These are phyloP conservation scores for Irpex sp. DNA, from an alignment of 1,284 basidiomycete species.

Conservation along the genomic window DNA sequence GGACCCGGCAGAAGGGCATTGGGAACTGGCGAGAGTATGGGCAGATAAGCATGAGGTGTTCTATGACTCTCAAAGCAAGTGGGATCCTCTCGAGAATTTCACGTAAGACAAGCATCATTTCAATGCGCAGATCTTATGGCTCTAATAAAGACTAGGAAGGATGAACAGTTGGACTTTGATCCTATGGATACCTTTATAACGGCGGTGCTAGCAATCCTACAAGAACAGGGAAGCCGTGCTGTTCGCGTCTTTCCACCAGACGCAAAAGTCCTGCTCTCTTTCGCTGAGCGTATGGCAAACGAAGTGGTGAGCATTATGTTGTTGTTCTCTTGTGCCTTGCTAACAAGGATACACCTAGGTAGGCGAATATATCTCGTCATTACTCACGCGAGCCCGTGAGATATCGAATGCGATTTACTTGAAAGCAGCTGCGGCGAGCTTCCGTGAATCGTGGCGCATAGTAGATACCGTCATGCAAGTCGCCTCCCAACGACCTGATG, in stretches of 20 bases:
- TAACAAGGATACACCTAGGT: slow-evolving; percentile 56
- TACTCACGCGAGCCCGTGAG: slow-evolving; percentile 84
- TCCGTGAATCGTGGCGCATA: slow-evolving; percentile 89
- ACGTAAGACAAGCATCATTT: slow-evolving; percentile 57
- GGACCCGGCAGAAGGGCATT: slow-evolving; percentile 57
- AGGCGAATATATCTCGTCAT: slow-evolving; percentile 86
- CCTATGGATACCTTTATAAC: slow-evolving; percentile 94
- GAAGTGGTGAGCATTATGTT: slow-evolving; percentile 70
- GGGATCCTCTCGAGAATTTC: slow-evolving; percentile 88
- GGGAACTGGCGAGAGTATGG: slow-evolving; percentile 96
- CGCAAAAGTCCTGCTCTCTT: slow-evolving; percentile 78
- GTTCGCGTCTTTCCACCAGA: slow-evolving; percentile 88
- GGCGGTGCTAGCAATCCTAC: slow-evolving; percentile 71
- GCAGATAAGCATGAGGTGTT: slow-evolving; percentile 95
- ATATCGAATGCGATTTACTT: slow-evolving; percentile 83
- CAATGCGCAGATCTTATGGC: background rate
- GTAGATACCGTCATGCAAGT: slow-evolving; percentile 80
- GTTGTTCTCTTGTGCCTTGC: background rate
- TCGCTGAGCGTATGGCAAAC: slow-evolving; percentile 79
- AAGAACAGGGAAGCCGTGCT: slow-evolving; percentile 83
- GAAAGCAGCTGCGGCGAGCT: slow-evolving; percentile 89
- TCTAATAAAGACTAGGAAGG: slow-evolving; percentile 35
- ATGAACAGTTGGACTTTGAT: slow-evolving; percentile 82
- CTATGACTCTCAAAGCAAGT: slow-evolving; percentile 79
- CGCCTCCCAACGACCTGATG: slow-evolving; percentile 37